Conservation (phyloP, 441 rosid genomes). For the Pelargonium australe region DNA sequence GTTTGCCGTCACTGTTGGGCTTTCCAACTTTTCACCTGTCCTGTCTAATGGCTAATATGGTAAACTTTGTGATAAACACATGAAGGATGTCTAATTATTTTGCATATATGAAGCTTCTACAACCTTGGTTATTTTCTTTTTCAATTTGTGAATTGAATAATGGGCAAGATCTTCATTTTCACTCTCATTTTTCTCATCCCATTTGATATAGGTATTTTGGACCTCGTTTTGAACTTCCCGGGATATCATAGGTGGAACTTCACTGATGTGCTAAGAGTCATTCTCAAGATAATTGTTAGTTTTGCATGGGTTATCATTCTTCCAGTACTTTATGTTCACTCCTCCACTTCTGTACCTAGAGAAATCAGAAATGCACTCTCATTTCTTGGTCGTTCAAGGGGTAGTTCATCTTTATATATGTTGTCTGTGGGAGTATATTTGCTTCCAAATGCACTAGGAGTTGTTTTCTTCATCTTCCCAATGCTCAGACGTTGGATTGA, state of each 20-base stretch:
- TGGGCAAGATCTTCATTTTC: background rate
- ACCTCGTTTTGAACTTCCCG: constrained; percentile 84
- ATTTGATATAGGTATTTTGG: constrained; percentile 61
- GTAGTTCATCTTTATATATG: constrained; percentile 71
- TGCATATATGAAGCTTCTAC: background rate
- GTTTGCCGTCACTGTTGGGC: background rate
- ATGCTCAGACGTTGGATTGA: constrained; percentile 97
- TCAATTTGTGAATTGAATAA: background rate
- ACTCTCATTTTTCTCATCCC: constrained; percentile 18
- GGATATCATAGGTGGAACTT: constrained; percentile 91
- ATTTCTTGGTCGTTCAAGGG: constrained; percentile 56
- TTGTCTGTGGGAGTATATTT: constrained; percentile 69
- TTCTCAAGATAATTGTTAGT: constrained; percentile 70
- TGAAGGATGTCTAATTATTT: background rate
- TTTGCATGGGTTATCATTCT: constrained; percentile 73
- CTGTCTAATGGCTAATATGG: background rate
- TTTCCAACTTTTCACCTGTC: constrained; percentile 1
- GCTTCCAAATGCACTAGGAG: constrained; percentile 70
- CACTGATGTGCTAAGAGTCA: constrained; percentile 61
- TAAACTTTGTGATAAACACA: constrained; percentile 1
- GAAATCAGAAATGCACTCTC: constrained; percentile 38
- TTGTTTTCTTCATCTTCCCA: constrained; percentile 79
- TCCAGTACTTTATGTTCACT: constrained; percentile 63
- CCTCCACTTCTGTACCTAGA: constrained; percentile 41
- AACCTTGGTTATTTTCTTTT: background rate